A percentile compares a stretch with the other conserved stretches of the same genome.
Conservation (phyloP, 2,329 filamentous ascomycete genomes). For the Penicillium sp. region DNA sequence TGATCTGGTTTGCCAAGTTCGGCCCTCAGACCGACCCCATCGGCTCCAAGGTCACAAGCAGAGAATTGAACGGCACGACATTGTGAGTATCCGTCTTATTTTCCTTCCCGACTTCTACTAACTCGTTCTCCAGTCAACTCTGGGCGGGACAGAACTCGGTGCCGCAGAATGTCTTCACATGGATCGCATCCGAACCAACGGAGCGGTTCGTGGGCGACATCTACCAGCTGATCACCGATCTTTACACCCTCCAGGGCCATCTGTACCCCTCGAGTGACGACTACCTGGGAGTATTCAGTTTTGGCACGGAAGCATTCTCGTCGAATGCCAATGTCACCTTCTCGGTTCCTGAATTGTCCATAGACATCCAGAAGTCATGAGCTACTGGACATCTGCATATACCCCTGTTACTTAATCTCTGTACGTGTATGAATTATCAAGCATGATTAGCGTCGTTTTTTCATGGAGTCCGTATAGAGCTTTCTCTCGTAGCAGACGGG, state of each 20-base stretch:
- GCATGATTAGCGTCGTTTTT: background rate
- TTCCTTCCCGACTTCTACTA: background rate
- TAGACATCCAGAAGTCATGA: constrained; percentile 25
- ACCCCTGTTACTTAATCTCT: background rate
- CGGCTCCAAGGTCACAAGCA: constrained; percentile 39
- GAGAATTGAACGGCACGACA: constrained; percentile 39
- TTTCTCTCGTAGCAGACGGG: background rate
- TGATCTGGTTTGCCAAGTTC: constrained; percentile 54
- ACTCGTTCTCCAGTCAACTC: constrained; percentile 8
- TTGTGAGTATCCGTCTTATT: constrained; percentile 17
- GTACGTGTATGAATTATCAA: background rate
- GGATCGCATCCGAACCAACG: constrained; percentile 39
- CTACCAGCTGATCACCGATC: constrained; percentile 43
- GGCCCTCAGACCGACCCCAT: constrained; percentile 49
- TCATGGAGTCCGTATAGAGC: background rate
- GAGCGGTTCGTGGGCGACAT: constrained; percentile 49
- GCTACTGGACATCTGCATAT: constrained; percentile 1
- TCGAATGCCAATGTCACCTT: constrained; percentile 48
- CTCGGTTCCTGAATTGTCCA: constrained; percentile 35
- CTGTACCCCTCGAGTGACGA: constrained; percentile 40
- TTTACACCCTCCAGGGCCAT: constrained; percentile 33
- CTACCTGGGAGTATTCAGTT: constrained; percentile 51
- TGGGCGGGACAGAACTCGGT: constrained; percentile 33
- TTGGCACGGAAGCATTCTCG: constrained; percentile 51
- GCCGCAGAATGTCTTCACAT: constrained; percentile 50